Percentiles rank a stretch among this genome's conserved stretches.
These are phyloP conservation scores for Crassisporium funariophilum DNA, from an alignment of 768 basidiomycete genomes.

Conservation along the genomic window DNA sequence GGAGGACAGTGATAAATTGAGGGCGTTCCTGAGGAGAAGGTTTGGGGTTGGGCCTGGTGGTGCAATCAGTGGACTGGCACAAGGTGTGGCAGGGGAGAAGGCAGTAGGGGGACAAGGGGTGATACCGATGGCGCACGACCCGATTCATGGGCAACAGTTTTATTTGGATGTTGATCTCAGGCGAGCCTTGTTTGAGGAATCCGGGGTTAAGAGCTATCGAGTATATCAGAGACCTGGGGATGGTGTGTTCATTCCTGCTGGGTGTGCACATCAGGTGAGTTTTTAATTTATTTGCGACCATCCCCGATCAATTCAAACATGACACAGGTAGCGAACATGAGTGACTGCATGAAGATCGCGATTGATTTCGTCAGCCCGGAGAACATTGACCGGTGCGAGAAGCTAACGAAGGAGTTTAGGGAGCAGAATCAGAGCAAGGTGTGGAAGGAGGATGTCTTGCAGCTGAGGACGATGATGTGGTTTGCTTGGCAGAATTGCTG, in stretches of 20 bases:
- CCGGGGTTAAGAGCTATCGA: conserved; percentile 76
- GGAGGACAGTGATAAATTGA: conserved; percentile 77
- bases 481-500: conserved; percentile 83
- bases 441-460: conserved; percentile 95
- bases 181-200: conserved; percentile 63
- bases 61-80: too few relatives aligned
- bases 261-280: conserved; percentile 85
- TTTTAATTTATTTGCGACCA: background rate
- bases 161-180: conserved; percentile 77
- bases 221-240: conserved; percentile 92
- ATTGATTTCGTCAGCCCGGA: conserved; percentile 94
- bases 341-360: conserved; percentile 97
- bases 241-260: conserved; percentile 94
- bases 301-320: background rate
- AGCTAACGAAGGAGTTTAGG: conserved; percentile 85
- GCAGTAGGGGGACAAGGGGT: conserved; percentile 13
- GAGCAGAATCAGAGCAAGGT: conserved; percentile 84
- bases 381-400: conserved; percentile 85
- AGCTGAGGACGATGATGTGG: conserved; percentile 92
- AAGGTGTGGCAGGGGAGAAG: conserved; percentile 12
- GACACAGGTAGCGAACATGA: conserved; percentile 80
- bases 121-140: conserved; percentile 64
- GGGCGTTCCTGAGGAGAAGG: conserved; percentile 70
- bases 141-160: conserved; percentile 88
- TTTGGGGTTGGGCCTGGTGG: conserved; percentile 35